A percentile compares a stretch with the other conserved stretches of the same genome.
These are phyloP conservation scores for Penicilliopsis zonata DNA, from an alignment of 495 filamentous ascomycete species.

Conservation along the genomic window DNA sequence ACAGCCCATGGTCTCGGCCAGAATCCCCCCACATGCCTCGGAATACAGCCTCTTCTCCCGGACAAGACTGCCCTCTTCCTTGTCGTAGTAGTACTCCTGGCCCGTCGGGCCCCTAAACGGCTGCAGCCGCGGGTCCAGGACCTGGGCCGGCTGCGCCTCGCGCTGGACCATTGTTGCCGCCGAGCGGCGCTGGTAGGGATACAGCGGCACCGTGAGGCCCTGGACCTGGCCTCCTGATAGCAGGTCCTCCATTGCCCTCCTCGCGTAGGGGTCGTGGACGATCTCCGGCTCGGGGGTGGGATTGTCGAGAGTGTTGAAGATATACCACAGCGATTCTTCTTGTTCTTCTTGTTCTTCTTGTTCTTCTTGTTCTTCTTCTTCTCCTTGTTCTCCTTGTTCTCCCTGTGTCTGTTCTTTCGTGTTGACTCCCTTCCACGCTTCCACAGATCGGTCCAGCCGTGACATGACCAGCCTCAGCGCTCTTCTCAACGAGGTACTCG, in stretches of 20 bases:
- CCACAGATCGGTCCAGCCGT: slow-evolving; percentile 40
- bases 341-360: slow-evolving; percentile 14
- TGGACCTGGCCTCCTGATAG: slow-evolving; percentile 28
- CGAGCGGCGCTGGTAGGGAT: slow-evolving; percentile 70
- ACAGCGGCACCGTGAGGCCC: slow-evolving; percentile 57
- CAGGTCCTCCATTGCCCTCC: slow-evolving; percentile 49
- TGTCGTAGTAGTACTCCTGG: slow-evolving; percentile 57
- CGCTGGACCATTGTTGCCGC: slow-evolving; percentile 79
- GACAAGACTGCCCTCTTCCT: slow-evolving; percentile 47
- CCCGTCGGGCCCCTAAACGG: slow-evolving; percentile 45
- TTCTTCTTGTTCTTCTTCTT: slow-evolving; percentile 4
- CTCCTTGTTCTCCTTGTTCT: too few species aligned
- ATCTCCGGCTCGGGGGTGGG: slow-evolving; percentile 45
- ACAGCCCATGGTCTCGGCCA: slow-evolving; percentile 52
- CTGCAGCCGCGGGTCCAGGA: slow-evolving; percentile 64
- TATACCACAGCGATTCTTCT: slow-evolving; percentile 58
- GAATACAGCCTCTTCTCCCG: slow-evolving; percentile 60
- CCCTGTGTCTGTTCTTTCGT: slow-evolving; percentile 1
- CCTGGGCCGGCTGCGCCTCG: slow-evolving; percentile 51
- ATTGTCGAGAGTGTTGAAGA: slow-evolving; percentile 77
- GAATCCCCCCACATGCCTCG: slow-evolving; percentile 56
- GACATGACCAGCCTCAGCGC: slow-evolving; percentile 39
- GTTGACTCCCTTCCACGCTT: slow-evolving; percentile 42
- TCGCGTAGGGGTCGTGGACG: slow-evolving; percentile 43
- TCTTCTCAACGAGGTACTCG: slow-evolving; percentile 26